Base-by-base conservation (phyloP, 305 asterid species). In the Striga hermonthica region DNA sequence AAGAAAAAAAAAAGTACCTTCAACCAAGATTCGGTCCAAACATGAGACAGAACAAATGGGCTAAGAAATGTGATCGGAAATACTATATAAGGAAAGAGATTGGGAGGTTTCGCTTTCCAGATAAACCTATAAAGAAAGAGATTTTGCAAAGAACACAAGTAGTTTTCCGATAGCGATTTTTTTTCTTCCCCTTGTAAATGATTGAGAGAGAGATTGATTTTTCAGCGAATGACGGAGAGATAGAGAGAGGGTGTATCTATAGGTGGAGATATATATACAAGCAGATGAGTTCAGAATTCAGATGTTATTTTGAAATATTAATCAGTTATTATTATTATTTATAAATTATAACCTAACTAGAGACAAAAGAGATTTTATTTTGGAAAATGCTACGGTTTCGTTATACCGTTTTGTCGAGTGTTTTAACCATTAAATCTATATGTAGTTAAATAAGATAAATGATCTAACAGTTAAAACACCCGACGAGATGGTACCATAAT, bases 131-230 rank as follows among this genome's bases (percentile, higher is more conserved):
- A 62, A 38, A 34, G 13, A 54, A 53, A 48, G 48, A 63, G 31
- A 15, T 44, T 76, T 45, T 31, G 78, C 77, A 65, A 61, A 67
- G 50, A 28, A 71, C 73, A 65, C 75, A 60, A 74, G 68, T 45
- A 48, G 80, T 54, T 69, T 54, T 67, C 72, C 28, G 79, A 81
- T 62, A 70, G 76, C 72, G 74, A 73, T 73, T 69, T 41, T 66
- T 28, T 73, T 69, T 41, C 69, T 28, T 70, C 53, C 76, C 59
- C 73, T 57, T 68, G 71, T 67, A 62, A 63, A 64, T 71, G 78
- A 74, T 72, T 67, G 72, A 70, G 22, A 74, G 72, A 70, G 22
- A 74, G 70, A 61, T 70, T 64, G 80, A 75, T 69, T 75, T 74
- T 59, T 56, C 13, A 50, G 64, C 74, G 53, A 35, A 67, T 63